Evolutionary conservation across 352 stramenopile genomes (phyloP), one percentile per base, ranked within the genome.

Genomic region (Peronosclerospora sorghi): DNA sequence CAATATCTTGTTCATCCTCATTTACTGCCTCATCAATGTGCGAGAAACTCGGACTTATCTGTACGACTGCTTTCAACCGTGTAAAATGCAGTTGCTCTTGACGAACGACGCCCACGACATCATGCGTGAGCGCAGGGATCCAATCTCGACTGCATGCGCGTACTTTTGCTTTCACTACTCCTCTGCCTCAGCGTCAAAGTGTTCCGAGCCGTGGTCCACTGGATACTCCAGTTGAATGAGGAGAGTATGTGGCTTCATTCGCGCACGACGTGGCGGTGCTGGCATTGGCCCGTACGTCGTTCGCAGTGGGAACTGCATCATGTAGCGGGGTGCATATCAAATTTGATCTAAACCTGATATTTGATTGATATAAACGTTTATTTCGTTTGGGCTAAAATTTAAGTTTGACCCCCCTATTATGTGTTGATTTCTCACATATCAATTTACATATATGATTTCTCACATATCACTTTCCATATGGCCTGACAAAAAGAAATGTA

Each of bases 81-180:
- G 76, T 91, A 18, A 91, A 54, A 51, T 91, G 79, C 30, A 91
- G 47, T 53, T 91, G 76, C 15, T 76, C 79, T 44, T 87, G 68
- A 10, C 79, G 76, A 35, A 91, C 83, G 18, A 84, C 75, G 18
- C 69, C 79, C 14, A 88, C 68, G 2, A 71, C 69, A 52, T 91
- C 87, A 47, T 91, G 87, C 29, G 67, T 81, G 19, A 86, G 62
- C 41, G 74, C 65, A 3, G 70, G 67, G 12, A 91, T 70, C 15
- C 34, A 68, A 14, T 58, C n/a, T 64, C 18, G 73, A 86, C 42
- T 86, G 67, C 48, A 91, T 57, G 0, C 69, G 63, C 34, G 19
- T 82, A 56, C 43, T 79, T 73, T 46, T 86, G 76, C 52, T 87
- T 83, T 2, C 85, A 49, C 29, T 86, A 86, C 29, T 87, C 73